phyloP scores from a whole-genome alignment of 2,329 filamentous ascomycete species.

The Ceratocystis colombiana region DNA sequence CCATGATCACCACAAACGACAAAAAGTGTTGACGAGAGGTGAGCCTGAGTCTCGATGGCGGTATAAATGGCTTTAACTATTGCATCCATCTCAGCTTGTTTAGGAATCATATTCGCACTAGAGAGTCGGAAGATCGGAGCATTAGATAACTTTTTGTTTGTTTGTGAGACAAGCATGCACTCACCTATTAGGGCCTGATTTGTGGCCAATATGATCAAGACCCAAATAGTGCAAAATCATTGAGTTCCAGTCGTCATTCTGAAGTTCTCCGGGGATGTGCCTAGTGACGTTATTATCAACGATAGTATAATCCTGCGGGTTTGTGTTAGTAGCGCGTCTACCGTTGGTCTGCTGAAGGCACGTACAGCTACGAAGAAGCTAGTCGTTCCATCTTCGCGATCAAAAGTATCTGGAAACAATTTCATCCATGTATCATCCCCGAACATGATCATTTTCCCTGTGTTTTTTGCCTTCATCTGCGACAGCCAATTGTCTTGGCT shows the following conservation, averaged over 20 bases:
- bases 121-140: background rate
- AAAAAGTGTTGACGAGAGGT: conserved; percentile 69
- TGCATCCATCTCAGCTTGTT: conserved; percentile 86
- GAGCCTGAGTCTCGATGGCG: conserved; percentile 58
- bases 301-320: conserved; percentile 80
- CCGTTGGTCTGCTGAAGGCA: background rate
- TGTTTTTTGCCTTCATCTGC: conserved; percentile 66
- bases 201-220: conserved; percentile 94
- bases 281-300: conserved; percentile 96
- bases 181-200: conserved; percentile 75
- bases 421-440: conserved; percentile 98
- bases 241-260: conserved; percentile 73
- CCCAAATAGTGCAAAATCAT: conserved; percentile 95
- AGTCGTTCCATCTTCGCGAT: conserved; percentile 79
- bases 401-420: conserved; percentile 82
- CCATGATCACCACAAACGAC: conserved; percentile 90
- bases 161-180: conserved; percentile 11
- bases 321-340: background rate
- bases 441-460: conserved; percentile 80
- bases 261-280: conserved; percentile 68
- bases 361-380: conserved; percentile 96
- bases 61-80: conserved; percentile 67
- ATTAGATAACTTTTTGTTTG: background rate
- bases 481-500: conserved; percentile 92
- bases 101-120: conserved; percentile 82